These are phyloP conservation scores for Aspergillus costaricaensis DNA, from an alignment of 2,329 filamentous ascomycete genomes.

Conservation along the genomic window DNA sequence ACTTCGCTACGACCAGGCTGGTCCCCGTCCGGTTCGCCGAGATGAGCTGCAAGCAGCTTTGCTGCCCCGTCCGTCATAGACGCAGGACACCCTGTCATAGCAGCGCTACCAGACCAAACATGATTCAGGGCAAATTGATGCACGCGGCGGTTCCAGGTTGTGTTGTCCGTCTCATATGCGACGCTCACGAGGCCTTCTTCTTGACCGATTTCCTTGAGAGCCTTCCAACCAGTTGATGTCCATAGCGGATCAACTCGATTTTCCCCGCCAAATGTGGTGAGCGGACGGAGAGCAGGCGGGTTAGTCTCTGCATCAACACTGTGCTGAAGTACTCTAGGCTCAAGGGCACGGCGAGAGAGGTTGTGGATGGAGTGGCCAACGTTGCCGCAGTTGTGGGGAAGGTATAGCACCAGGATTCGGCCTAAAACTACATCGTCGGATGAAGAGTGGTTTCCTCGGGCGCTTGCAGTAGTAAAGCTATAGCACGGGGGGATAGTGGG, in stretches of 20 bases:
- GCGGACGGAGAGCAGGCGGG: not conserved
- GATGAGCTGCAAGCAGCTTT: constrained; percentile 29
- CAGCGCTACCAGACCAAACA: constrained; percentile 1
- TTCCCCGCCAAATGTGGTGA: not conserved
- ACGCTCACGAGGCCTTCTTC: not conserved
- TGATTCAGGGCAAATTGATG: constrained; percentile 1
- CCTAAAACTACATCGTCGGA: not conserved
- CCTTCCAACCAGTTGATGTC: not conserved
- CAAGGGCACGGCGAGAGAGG: not conserved
- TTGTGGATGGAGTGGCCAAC: not conserved
- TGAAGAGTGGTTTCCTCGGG: not conserved
- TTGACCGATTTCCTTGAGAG: not conserved
- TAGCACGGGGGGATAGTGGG: not conserved
- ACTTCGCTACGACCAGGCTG: not conserved
- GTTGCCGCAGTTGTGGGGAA: not conserved
- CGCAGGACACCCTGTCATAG: constrained; percentile 54
- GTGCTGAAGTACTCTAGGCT: not conserved
- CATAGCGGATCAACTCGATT: not conserved
- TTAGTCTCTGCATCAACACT: not conserved
- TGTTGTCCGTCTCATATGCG: not conserved
- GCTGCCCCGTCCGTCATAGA: constrained; percentile 58
- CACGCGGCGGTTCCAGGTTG: not conserved
- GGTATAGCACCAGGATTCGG: not conserved
- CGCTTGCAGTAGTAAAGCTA: not conserved
- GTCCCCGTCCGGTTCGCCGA: not conserved